phyloP scores from a whole-genome alignment of 129 eudicot species.

The Kitagawia praeruptora region DNA sequence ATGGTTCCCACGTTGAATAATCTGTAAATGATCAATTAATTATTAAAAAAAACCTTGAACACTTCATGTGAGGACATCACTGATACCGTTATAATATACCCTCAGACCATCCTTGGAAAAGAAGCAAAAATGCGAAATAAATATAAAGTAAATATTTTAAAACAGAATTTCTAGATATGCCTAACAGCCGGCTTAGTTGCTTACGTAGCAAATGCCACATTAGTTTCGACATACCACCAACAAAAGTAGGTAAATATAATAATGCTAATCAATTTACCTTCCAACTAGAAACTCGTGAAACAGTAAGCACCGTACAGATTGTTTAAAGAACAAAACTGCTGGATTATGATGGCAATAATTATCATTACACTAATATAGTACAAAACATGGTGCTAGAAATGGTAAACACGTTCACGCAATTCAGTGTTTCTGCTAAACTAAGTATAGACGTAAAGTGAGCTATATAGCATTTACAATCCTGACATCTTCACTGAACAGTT shows the following conservation, averaged over 20 bases:
- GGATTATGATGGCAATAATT: not conserved
- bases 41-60: too few relatives aligned
- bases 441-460: not conserved
- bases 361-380: not conserved
- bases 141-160: too few relatives aligned
- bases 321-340: not conserved
- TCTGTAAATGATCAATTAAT: too few relatives aligned
- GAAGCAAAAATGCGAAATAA: too few relatives aligned
- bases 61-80: too few relatives aligned
- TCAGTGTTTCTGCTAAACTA: conserved; percentile 1
- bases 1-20: too few relatives aligned
- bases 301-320: not conserved
- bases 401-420: not conserved
- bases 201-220: too few relatives aligned
- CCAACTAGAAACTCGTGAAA: not conserved
- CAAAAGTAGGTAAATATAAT: not conserved
- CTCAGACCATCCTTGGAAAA: too few relatives aligned
- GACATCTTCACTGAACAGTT: too few relatives aligned
- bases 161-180: too few relatives aligned
- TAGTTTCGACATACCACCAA: conserved; percentile 18
- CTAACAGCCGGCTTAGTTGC: too few relatives aligned
- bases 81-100: too few relatives aligned
- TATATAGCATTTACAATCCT: not conserved
- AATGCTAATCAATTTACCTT: not conserved
- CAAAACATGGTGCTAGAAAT: not conserved